Evolutionary conservation across 768 basidiomycete species (phyloP).

Genomic region (Amanita rubescens): DNA sequence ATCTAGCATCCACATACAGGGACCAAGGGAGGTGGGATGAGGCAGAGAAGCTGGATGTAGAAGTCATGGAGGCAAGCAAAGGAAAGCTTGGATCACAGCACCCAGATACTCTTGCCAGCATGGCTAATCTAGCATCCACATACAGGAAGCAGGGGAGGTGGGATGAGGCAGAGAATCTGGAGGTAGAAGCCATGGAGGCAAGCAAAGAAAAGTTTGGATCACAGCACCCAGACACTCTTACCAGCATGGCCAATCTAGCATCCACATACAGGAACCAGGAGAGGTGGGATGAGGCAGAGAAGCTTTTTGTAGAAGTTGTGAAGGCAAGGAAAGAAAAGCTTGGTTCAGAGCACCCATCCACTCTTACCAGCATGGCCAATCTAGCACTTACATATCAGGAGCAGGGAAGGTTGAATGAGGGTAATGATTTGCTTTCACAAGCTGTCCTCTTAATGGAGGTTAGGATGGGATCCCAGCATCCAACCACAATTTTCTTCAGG

Average conservation of each 20-base stretch:
- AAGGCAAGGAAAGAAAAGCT: not conserved
- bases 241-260: not conserved
- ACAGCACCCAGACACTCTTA: not conserved
- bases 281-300: not conserved
- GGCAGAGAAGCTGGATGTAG: not conserved
- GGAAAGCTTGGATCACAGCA: not conserved
- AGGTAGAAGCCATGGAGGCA: not conserved
- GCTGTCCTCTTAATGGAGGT: not conserved
- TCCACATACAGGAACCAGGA: not conserved
- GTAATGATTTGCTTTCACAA: not conserved
- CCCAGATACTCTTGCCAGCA: not conserved
- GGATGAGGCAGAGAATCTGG: not conserved
- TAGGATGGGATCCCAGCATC: not conserved
- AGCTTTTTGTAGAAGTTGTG: not conserved
- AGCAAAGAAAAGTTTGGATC: not conserved
- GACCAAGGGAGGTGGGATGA: not conserved
- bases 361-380: not conserved
- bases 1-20: not conserved
- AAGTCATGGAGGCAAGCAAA: not conserved
- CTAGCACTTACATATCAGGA: not conserved
- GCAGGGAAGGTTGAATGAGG: not conserved
- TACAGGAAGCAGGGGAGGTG: not conserved
- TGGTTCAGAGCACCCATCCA: not conserved
- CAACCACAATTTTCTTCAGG: not conserved
- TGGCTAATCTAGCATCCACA: not conserved